Percentiles rank a stretch among this genome's conserved stretches.
Evolutionary conservation across 805 yeast genomes (phyloP).

Genomic region (Blastobotrys muscicola): DNA sequence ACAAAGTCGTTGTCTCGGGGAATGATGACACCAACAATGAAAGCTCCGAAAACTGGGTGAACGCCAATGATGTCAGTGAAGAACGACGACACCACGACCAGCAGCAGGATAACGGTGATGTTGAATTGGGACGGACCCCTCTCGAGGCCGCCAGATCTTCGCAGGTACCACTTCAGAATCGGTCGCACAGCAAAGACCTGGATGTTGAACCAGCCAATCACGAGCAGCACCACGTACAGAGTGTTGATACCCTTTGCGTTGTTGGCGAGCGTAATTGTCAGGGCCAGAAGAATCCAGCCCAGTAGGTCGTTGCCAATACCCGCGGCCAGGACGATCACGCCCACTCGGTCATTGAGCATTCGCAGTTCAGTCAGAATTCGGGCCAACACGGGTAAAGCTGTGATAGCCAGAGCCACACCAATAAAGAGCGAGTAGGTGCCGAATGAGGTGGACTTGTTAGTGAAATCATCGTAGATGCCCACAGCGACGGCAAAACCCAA

Average conservation of each 20-base stretch:
- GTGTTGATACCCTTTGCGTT: slow-evolving; percentile 60
- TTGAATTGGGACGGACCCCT: slow-evolving; percentile 53
- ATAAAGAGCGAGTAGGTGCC: slow-evolving; percentile 73
- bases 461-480: slow-evolving; percentile 48
- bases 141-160: slow-evolving; percentile 45
- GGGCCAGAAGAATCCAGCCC: slow-evolving; percentile 75
- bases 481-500: slow-evolving; percentile 63
- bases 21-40: slow-evolving; percentile 62
- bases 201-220: slow-evolving; percentile 60
- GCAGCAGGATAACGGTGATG: slow-evolving; percentile 44
- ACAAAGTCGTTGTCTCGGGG: slow-evolving; percentile 73
- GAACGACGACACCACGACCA: slow-evolving; percentile 60
- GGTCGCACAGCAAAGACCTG: slow-evolving; percentile 49
- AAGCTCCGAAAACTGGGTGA: slow-evolving; percentile 81
- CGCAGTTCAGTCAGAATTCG: slow-evolving; percentile 68
- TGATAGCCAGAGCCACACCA: slow-evolving; percentile 75
- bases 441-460: slow-evolving; percentile 38
- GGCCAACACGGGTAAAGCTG: slow-evolving; percentile 79
- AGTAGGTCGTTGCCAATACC: slow-evolving; percentile 72
- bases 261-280: slow-evolving; percentile 68
- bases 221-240: slow-evolving; percentile 55
- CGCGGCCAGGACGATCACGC: slow-evolving; percentile 60
- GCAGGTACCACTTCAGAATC: slow-evolving; percentile 37
- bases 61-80: slow-evolving; percentile 79
- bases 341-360: slow-evolving; percentile 58